Conservation (phyloP, 2,329 filamentous ascomycete species). For the Pseudogymnoascus sp. region DNA sequence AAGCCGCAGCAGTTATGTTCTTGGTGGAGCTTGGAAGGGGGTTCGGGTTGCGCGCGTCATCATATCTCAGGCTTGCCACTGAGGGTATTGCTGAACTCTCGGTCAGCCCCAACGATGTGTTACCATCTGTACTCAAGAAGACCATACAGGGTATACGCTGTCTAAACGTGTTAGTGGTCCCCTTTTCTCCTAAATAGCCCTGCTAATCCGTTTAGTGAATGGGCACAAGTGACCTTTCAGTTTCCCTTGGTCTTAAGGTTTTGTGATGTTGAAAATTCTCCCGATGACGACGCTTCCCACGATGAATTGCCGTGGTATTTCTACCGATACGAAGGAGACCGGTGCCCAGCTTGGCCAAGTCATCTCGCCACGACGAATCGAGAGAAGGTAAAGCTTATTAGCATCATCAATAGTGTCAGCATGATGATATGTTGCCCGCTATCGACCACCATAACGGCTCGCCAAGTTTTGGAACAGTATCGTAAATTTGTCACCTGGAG, state of each 20-base stretch:
- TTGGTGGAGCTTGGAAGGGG: constrained; percentile 23
- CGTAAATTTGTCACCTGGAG: constrained; percentile 23
- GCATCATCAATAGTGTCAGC: constrained; percentile 22
- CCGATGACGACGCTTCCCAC: constrained; percentile 13
- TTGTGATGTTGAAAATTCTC: constrained; percentile 10
- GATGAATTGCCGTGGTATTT: constrained; percentile 22
- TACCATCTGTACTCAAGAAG: constrained; percentile 22
- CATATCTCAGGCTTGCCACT: constrained; percentile 24
- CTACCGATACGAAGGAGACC: constrained; percentile 19
- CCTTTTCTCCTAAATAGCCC: background rate
- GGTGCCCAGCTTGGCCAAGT: constrained; percentile 18
- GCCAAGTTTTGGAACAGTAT: constrained; percentile 22
- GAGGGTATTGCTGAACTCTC: constrained; percentile 11
- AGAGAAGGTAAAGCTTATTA: constrained; percentile 24
- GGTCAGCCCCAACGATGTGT: constrained; percentile 15
- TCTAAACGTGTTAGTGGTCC: constrained; percentile 26
- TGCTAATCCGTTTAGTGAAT: constrained; percentile 26
- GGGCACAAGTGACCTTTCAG: constrained; percentile 27
- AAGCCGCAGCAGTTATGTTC: constrained; percentile 27
- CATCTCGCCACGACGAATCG: constrained; percentile 24
- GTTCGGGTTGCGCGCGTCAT: constrained; percentile 21
- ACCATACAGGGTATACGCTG: constrained; percentile 26
- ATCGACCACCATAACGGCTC: constrained; percentile 16
- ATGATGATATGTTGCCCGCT: constrained; percentile 20
- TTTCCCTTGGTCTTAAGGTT: constrained; percentile 14